Evolutionary conservation across 1,139 yeast genomes (phyloP).

Genomic region (Oligophagozyma castellii): DNA sequence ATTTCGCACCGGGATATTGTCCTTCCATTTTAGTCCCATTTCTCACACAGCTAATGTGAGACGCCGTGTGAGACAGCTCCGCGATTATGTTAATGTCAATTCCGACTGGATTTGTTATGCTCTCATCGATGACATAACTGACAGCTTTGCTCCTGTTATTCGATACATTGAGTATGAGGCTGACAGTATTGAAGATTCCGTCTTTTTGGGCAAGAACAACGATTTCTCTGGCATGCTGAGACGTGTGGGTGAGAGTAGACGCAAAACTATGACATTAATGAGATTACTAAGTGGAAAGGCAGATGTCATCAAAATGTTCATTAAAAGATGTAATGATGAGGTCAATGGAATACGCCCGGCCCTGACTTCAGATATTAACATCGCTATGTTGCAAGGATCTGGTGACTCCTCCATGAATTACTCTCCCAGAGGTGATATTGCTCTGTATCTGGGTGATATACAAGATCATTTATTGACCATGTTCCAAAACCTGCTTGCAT

Average conservation of each 20-base stretch:
- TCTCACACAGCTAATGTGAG: conserved; percentile 78
- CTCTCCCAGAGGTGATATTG: conserved; percentile 72
- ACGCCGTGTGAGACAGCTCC: conserved; percentile 78
- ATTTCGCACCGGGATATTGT: conserved; percentile 66
- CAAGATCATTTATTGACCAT: conserved; percentile 95
- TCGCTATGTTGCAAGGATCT: conserved; percentile 22
- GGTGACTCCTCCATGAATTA: conserved; percentile 21
- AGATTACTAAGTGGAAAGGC: conserved; percentile 87
- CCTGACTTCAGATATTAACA: conserved; percentile 25
- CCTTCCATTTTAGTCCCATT: conserved; percentile 78
- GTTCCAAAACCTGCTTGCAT: conserved; percentile 80
- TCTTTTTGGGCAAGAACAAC: conserved; percentile 44
- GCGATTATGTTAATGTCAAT: conserved; percentile 76
- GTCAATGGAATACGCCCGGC: conserved; percentile 27
- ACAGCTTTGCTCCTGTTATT: conserved; percentile 84
- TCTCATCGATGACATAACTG: conserved; percentile 83
- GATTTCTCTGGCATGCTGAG: conserved; percentile 65
- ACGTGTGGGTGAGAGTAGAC: conserved; percentile 80
- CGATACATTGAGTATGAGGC: conserved; percentile 82
- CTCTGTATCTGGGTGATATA: conserved; percentile 86
- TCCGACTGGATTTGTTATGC: conserved; percentile 96
- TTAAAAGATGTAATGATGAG: conserved; percentile 82
- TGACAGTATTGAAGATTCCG: conserved; percentile 81
- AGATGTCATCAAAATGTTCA: conserved; percentile 94
- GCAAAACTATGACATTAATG: conserved; percentile 86